Evolutionary conservation across 306 rosid species (phyloP).

Genomic region (Styphnolobium japonicum): DNA sequence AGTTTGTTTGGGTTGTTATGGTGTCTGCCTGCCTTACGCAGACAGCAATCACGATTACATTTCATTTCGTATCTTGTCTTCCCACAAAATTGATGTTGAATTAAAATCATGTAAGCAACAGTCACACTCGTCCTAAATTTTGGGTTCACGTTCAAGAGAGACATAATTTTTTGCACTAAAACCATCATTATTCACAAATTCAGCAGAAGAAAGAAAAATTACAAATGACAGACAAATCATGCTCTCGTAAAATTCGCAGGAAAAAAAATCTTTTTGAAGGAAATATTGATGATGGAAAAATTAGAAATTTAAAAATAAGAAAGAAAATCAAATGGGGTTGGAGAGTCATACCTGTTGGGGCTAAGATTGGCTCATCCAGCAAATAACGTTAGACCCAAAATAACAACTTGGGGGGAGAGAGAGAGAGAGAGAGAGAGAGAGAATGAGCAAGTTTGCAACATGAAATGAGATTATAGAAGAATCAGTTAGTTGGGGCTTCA

Average conservation of each 20-base stretch:
- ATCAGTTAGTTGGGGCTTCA: constrained; percentile 14
- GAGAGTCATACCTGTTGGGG: constrained; percentile 21
- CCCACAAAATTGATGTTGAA: too few relatives aligned
- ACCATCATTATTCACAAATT: background rate
- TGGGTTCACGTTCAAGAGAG: background rate
- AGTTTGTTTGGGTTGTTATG: too few relatives aligned
- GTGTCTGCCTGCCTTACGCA: too few relatives aligned
- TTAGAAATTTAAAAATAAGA: background rate
- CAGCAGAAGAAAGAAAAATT: background rate
- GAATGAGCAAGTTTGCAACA: too few relatives aligned
- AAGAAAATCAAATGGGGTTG: background rate
- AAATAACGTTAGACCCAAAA: background rate
- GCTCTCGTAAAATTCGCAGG: too few relatives aligned
- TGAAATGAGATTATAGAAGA: background rate
- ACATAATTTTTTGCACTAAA: background rate
- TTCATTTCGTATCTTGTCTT: too few relatives aligned
- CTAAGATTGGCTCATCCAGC: background rate
- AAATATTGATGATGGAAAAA: background rate
- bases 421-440: background rate
- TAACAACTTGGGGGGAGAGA: background rate
- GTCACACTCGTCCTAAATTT: background rate
- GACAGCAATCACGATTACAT: too few relatives aligned
- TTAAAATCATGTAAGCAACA: background rate
- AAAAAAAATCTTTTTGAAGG: background rate
- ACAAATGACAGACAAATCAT: background rate